Evolutionary conservation across 208 protist genomes (phyloP).

Genomic region (Crithidia thermophila): DNA sequence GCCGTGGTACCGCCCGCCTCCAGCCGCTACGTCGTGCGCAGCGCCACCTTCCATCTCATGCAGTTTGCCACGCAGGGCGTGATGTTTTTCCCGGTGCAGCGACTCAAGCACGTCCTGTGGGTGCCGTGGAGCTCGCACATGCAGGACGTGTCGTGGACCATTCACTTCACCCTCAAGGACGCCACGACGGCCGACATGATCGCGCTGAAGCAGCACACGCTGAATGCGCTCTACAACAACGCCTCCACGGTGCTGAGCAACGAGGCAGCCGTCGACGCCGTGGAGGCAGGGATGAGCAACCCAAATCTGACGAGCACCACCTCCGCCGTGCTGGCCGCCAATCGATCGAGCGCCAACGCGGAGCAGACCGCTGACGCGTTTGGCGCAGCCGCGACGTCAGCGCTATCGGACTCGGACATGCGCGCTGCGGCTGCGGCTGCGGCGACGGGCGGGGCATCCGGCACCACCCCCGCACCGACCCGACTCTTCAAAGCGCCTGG

Average conservation of each 20-base stretch:
- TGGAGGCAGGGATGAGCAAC: not conserved
- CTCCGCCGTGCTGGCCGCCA: constrained; percentile 1
- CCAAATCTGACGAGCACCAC: constrained; percentile 7
- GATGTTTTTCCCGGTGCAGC: constrained; percentile 68
- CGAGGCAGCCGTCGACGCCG: constrained; percentile 7
- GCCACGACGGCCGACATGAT: constrained; percentile 18
- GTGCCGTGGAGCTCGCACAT: constrained; percentile 69
- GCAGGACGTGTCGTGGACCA: constrained; percentile 65
- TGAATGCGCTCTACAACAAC: constrained; percentile 16
- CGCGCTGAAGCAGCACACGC: constrained; percentile 24
- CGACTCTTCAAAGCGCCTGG: too few species aligned
- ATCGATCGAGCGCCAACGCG: not conserved
- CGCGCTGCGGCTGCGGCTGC: not conserved
- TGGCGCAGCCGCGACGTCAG: not conserved
- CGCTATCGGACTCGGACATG: not conserved
- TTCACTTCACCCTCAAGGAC: constrained; percentile 41
- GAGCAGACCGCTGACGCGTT: constrained; percentile 2
- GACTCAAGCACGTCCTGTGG: constrained; percentile 48
- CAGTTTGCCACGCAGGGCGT: constrained; percentile 71
- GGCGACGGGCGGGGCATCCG: not conserved
- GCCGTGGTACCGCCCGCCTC: not conserved
- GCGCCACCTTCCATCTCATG: constrained; percentile 70
- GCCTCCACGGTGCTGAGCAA: not conserved
- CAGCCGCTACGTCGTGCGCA: constrained; percentile 41
- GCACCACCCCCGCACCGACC: too few species aligned